phyloP scores from a whole-genome alignment of 306 rosid species.

The Arachis stenosperma region DNA sequence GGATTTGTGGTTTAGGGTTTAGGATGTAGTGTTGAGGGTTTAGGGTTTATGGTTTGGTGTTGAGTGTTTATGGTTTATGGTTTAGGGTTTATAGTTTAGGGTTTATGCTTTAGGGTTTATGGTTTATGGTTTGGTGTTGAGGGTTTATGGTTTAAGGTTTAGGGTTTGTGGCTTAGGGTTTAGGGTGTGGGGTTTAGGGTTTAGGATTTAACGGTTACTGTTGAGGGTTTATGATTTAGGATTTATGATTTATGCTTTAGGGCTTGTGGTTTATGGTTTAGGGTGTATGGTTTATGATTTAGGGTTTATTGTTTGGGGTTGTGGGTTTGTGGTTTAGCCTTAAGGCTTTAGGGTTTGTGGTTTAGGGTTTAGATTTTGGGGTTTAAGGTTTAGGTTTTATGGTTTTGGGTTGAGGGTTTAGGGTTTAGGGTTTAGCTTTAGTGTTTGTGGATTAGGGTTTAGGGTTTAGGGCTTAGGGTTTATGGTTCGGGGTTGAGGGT shows the following conservation, averaged over 20 bases:
- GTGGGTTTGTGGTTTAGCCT: no score
- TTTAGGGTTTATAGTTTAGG: background rate
- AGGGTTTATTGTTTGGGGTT: no score
- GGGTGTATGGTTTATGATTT: background rate
- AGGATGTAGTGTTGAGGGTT: background rate
- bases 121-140: no score
- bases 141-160: no score
- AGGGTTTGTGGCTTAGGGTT: background rate
- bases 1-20: background rate
- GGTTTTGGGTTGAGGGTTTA: no score
- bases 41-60: background rate
- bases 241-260: background rate
- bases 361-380: no score
- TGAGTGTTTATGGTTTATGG: background rate
- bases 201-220: background rate
- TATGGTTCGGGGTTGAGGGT: background rate
- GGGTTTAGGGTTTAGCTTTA: background rate
- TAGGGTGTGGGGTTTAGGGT: background rate
- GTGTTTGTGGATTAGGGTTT: background rate
- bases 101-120: no score
- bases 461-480: background rate
- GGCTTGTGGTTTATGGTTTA: background rate
- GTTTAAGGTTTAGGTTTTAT: no score
- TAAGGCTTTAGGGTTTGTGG: no score
- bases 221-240: background rate